Evolutionary conservation across 2,329 filamentous ascomycete genomes (phyloP).

Genomic region (Curvularia hawaiiensis): DNA sequence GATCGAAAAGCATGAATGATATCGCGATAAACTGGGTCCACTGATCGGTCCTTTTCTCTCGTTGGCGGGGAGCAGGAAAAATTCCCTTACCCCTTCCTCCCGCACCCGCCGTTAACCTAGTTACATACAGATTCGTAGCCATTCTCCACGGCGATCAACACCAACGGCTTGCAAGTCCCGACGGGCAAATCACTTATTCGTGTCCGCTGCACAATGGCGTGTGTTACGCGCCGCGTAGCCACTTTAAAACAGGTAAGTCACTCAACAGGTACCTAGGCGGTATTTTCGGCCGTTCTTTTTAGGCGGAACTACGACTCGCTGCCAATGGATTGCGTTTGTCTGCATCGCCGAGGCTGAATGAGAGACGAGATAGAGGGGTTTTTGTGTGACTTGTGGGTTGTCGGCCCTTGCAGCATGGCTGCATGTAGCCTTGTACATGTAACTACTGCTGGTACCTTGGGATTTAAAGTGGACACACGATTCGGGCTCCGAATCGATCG

Average conservation of each 20-base stretch:
- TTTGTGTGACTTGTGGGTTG: too few species aligned
- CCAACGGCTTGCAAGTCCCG: constrained; percentile 1
- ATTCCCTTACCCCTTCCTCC: background rate
- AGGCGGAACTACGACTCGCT: background rate
- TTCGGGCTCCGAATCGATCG: background rate
- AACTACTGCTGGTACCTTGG: background rate
- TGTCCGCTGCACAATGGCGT: background rate
- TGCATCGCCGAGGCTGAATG: too few species aligned
- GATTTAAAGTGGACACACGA: background rate
- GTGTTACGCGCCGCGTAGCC: background rate
- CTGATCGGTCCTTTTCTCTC: background rate
- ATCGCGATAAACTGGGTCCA: background rate
- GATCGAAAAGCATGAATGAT: background rate
- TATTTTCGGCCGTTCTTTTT: background rate
- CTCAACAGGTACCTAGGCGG: background rate
- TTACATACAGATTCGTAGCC: background rate
- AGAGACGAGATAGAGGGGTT: too few species aligned
- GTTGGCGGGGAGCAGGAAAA: background rate
- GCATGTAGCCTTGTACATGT: background rate
- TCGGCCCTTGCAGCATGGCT: background rate
- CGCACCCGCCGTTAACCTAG: background rate
- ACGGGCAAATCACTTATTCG: constrained; percentile 7
- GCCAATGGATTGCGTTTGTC: background rate
- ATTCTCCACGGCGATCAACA: background rate
- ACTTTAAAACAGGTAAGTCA: background rate